Evolutionary conservation across 768 basidiomycete species (phyloP), one percentile per base, ranked within the genome.

Genomic region (Boletus subcaerulescens): DNA sequence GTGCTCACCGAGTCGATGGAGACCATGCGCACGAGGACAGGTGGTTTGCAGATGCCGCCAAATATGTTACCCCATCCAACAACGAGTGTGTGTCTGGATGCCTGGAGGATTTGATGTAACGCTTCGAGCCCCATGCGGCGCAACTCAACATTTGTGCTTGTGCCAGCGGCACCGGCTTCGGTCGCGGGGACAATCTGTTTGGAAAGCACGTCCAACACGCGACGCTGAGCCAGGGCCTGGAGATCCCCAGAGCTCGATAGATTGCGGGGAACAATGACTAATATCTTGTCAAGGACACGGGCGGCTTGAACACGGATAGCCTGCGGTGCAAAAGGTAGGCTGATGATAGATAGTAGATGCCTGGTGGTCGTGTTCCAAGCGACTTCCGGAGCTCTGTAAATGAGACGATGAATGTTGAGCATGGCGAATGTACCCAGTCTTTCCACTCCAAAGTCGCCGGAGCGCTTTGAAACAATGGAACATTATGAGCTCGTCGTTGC

Each of bases 61-160:
- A 98, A 98, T 60, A 98, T 93, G 0, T 79, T 88, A 60, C 89
- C 87, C 96, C 96, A 99, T 0, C 97, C 96, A 14, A 89, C 83
- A 8, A 94, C 82, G 2, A 99, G 77, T 0, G 93, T 93, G 69
- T 98, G 93, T 1, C 92, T 95, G 0, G 92, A 91, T 1, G 86
- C 84, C 66, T 98, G 91, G 11, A 99, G 75, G 50, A 99, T 94
- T 60, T 90, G 83, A 59, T 94, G 91, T 10, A 99, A 72, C 0
- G 91, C 91, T 63, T 96, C 92, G 49, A 95, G 75, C 0, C 93
- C 96, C 83, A 94, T 89, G 22, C 86, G 77, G 22, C 94, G 81
- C 38, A 98, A 75, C 63, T 98, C 95, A 17, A 93, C 83, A 5
- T 74, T 78, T 0, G 79, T 74, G 26, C 72, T 73, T 45, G 70